phyloP scores from a whole-genome alignment of 108 stramenopile species.

The Parietichytrium sp. region DNA sequence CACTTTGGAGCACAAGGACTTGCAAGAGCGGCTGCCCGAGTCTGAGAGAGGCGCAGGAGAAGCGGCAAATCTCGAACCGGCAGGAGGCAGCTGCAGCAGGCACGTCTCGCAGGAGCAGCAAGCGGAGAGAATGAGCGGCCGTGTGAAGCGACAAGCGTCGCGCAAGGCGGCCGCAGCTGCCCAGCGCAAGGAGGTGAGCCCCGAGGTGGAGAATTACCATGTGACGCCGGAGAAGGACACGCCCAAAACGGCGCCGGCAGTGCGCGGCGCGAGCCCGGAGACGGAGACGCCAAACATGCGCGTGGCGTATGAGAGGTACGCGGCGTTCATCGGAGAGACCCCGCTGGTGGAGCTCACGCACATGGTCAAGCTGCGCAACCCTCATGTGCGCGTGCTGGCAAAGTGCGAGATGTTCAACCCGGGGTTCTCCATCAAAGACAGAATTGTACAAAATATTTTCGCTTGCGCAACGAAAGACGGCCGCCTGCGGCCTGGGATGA shows the following conservation, averaged over 20 bases:
- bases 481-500: slow-evolving; percentile 47
- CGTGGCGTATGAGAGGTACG: background rate
- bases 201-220: background rate
- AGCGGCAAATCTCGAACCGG: no score
- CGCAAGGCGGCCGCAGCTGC: slow-evolving; percentile 27
- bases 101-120: no score
- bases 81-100: no score
- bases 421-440: slow-evolving; percentile 62
- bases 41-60: no score
- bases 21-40: no score
- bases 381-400: slow-evolving; percentile 15
- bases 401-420: slow-evolving; percentile 60
- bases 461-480: slow-evolving; percentile 50
- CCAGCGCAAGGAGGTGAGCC: background rate
- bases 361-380: background rate
- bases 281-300: background rate
- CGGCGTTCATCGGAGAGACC: slow-evolving; percentile 43
- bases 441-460: slow-evolving; percentile 58
- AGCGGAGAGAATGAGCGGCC: no score
- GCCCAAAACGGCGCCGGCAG: background rate
- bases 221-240: background rate
- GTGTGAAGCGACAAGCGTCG: no score
- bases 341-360: slow-evolving; percentile 38
- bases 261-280: background rate
- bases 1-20: no score